These are phyloP conservation scores for Penstemon barbatus DNA, from an alignment of 257 asterid species.

Conservation along the genomic window DNA sequence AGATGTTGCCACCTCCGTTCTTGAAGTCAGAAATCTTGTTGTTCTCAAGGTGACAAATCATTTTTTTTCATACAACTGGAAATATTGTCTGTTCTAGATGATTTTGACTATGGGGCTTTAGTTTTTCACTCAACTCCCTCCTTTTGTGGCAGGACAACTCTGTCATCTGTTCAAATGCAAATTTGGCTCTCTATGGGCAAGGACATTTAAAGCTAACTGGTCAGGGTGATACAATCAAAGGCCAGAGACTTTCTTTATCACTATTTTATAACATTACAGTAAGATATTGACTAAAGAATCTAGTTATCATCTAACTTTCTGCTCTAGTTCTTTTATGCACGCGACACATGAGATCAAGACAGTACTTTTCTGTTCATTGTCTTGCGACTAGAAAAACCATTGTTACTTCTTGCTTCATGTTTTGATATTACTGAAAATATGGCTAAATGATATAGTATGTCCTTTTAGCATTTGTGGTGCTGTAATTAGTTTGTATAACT, in stretches of 20 bases:
- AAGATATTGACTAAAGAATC: constrained; percentile 39
- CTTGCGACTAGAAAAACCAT: constrained; percentile 3
- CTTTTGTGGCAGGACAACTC: constrained; percentile 70
- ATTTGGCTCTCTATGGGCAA: constrained; percentile 86
- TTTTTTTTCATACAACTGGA: constrained; percentile 13
- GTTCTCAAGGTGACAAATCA: constrained; percentile 74
- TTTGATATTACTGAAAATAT: constrained; percentile 4
- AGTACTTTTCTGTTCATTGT: constrained; percentile 13
- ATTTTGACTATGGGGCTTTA: constrained; percentile 22
- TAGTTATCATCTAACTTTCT: constrained; percentile 17
- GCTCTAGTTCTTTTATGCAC: constrained; percentile 17
- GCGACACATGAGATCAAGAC: constrained; percentile 11
- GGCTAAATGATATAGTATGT: neutral
- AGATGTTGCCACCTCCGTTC: constrained; percentile 77
- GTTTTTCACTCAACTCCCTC: constrained; percentile 10
- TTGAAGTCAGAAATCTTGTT: constrained; percentile 95
- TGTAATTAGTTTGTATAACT: constrained; percentile 1
- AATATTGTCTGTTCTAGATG: constrained; percentile 21
- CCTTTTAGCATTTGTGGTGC: constrained; percentile 19
- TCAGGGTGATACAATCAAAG: constrained; percentile 86
- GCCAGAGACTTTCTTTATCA: constrained; percentile 88
- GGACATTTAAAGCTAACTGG: constrained; percentile 83
- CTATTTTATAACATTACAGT: constrained; percentile 88
- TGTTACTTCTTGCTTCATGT: neutral
- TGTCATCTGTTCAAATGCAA: constrained; percentile 84